Conservation (phyloP, 2,329 filamentous ascomycete species). For the Aureobasidium melanogenum region DNA sequence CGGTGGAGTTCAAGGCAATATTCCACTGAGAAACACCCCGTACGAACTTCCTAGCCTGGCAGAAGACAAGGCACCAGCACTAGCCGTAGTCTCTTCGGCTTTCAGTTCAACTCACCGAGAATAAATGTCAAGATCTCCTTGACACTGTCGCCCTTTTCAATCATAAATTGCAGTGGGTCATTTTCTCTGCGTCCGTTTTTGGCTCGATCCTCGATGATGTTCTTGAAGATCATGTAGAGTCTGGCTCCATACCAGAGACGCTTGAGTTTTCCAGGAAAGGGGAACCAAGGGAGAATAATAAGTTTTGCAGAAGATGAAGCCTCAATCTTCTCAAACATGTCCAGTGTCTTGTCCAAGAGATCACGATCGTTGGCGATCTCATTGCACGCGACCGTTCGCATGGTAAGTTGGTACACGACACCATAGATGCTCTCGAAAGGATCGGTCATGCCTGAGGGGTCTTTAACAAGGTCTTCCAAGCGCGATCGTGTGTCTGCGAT, state of each 20-base stretch:
- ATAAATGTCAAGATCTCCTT: conserved; percentile 37
- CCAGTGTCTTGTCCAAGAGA: conserved; percentile 35
- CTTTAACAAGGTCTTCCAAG: conserved; percentile 30
- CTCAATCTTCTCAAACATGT: conserved; percentile 42
- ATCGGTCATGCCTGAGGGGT: conserved; percentile 34
- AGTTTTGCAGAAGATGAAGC: conserved; percentile 32
- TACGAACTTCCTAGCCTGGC: too few relatives aligned
- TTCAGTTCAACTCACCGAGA: too few relatives aligned
- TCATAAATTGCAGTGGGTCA: conserved; percentile 45
- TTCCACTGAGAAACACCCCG: too few relatives aligned
- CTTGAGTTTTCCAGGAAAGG: conserved; percentile 35
- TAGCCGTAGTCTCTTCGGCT: too few relatives aligned
- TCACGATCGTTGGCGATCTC: conserved; percentile 44
- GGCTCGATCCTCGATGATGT: conserved; percentile 39
- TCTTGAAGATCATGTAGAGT: conserved; percentile 42
- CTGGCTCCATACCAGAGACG: conserved; percentile 38
- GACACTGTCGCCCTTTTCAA: conserved; percentile 43
- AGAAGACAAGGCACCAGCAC: too few relatives aligned
- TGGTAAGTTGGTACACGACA: conserved; percentile 49
- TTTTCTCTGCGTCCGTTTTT: conserved; percentile 34
- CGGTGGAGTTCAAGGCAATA: too few relatives aligned
- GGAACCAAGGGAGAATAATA: conserved; percentile 47
- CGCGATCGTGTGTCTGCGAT: conserved; percentile 33
- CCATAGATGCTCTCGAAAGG: conserved; percentile 47
- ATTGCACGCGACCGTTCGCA: conserved; percentile 45